Evolutionary conservation across 176 grass and related monocot genomes (phyloP).

Genomic region (Carex myosuroides): DNA sequence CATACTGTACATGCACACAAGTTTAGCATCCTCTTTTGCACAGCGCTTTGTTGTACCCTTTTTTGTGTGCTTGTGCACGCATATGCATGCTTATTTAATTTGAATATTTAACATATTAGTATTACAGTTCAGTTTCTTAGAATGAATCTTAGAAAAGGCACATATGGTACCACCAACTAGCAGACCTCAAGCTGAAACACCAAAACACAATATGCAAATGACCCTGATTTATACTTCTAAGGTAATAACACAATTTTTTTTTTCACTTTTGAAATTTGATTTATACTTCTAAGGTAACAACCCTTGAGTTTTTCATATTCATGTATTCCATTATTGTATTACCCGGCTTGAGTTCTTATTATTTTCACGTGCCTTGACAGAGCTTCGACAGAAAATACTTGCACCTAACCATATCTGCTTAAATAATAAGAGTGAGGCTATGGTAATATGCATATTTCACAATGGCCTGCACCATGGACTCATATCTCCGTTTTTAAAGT

Average conservation of each 20-base stretch:
- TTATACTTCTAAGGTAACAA: neutral
- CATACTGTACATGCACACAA: neutral
- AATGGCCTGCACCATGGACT: too few species aligned
- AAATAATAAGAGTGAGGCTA: neutral
- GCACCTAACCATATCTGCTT: neutral
- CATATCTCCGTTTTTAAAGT: too few species aligned
- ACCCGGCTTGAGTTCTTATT: neutral
- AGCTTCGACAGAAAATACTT: neutral
- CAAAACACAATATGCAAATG: neutral
- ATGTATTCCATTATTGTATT: neutral
- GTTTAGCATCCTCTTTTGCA: neutral
- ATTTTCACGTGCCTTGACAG: neutral
- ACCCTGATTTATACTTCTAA: neutral
- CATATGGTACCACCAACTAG: neutral
- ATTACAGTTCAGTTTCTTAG: neutral
- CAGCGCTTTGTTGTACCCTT: neutral
- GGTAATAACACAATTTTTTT: neutral
- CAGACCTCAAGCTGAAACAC: neutral
- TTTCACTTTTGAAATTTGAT: neutral
- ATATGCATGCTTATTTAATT: neutral
- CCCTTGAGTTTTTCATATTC: neutral
- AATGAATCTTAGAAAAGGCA: neutral
- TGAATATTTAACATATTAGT: neutral
- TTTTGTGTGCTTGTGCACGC: neutral
- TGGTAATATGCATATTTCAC: too few species aligned